phyloP scores from a whole-genome alignment of 1,284 basidiomycete species.

The Puccinia horiana region DNA sequence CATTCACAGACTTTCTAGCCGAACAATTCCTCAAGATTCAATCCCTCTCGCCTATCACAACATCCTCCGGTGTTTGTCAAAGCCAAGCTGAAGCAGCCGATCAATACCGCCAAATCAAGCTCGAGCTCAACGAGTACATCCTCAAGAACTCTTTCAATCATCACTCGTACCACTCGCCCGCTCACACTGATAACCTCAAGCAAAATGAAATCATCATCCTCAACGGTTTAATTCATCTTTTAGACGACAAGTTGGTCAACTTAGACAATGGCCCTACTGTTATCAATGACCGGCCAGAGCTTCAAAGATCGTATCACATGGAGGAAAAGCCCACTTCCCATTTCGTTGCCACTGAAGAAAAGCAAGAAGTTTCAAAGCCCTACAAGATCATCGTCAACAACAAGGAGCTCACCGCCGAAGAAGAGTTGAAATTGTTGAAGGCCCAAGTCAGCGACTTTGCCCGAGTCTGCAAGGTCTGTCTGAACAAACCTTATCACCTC shows the following conservation, averaged over 20 bases:
- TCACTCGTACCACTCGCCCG: constrained; percentile 8
- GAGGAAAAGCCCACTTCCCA: neutral
- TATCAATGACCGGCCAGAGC: neutral
- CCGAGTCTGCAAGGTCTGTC: constrained; percentile 75
- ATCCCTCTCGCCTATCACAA: constrained; percentile 36
- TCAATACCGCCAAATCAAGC: constrained; percentile 38
- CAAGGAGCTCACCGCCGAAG: constrained; percentile 64
- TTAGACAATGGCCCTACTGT: neutral
- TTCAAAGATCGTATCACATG: neutral
- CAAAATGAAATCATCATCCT: constrained; percentile 42
- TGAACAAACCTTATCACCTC: neutral
- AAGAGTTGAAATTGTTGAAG: constrained; percentile 78
- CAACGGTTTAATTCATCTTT: constrained; percentile 43
- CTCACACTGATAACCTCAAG: constrained; percentile 8
- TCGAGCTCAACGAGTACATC: constrained; percentile 44
- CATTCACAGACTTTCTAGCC: constrained; percentile 40
- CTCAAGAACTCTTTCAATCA: constrained; percentile 36
- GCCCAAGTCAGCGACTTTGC: constrained; percentile 87
- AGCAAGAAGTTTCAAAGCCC: neutral
- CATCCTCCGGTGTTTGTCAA: constrained; percentile 16
- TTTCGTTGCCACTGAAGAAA: neutral
- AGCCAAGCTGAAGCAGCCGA: constrained; percentile 8
- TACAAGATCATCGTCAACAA: constrained; percentile 54
- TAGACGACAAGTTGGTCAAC: constrained; percentile 41
- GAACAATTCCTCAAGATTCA: constrained; percentile 48